Percentiles rank a stretch among this genome's conserved stretches.
Evolutionary conservation across 2,329 filamentous ascomycete species (phyloP).

Genomic region (Trichoderma sp.): DNA sequence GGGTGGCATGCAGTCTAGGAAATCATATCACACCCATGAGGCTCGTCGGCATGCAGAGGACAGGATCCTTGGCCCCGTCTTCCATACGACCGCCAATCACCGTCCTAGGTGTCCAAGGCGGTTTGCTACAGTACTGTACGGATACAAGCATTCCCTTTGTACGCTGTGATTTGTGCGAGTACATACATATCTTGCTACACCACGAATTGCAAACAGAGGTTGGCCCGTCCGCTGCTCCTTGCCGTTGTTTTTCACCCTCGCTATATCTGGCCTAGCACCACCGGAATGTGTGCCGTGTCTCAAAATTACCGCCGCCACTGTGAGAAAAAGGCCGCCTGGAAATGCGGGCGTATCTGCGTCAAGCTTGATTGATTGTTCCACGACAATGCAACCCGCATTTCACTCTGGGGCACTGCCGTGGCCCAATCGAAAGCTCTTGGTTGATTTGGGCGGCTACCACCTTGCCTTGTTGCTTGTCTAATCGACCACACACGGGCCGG

Average conservation of each 20-base stretch:
- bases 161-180: background rate
- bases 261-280: background rate
- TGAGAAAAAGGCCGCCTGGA: background rate
- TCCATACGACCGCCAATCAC: background rate
- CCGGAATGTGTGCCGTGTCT: constrained; percentile 11
- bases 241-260: background rate
- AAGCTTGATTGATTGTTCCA: background rate
- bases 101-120: background rate
- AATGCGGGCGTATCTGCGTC: constrained; percentile 8
- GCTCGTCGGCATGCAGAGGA: background rate
- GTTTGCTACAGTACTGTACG: background rate
- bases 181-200: background rate
- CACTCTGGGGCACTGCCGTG: background rate
- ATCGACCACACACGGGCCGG: background rate
- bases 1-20: background rate
- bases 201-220: background rate
- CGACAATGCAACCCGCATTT: constrained; percentile 1
- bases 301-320: constrained; percentile 5
- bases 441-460: background rate
- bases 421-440: background rate
- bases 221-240: background rate
- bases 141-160: background rate
- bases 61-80: background rate
- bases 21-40: background rate
- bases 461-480: background rate